Evolutionary conservation across 1,139 yeast genomes (phyloP), one percentile per base, ranked within the genome.

Genomic region (Nakaseomyces sp.): DNA sequence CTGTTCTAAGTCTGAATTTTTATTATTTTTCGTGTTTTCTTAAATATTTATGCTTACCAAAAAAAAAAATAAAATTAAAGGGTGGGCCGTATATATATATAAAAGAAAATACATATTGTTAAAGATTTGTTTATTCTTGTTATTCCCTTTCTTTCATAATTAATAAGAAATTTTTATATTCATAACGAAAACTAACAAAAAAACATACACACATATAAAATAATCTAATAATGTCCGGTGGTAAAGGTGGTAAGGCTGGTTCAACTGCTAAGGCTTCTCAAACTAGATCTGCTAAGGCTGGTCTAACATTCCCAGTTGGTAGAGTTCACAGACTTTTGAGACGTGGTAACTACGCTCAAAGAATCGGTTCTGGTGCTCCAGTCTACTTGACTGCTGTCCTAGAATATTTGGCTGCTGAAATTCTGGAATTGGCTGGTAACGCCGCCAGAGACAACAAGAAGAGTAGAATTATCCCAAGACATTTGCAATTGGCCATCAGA

Each of bases 281-380:
- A 72, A 84, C 96, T 47, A 88, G 97, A 80, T 89, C 97, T 60
- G 82, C 96, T 53, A 89, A 87, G 77, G 97, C 97, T 67, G 97
- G 96, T 70, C 81, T 89, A 69, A 86, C 95, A 62, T 89, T 91
- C 94, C 97, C 97, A 73, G 97, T 91, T 60, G 97, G 97, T 72
- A 91, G 97, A 82, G 93, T 89, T 58, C 97, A 89, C 79, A 82
- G 96, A 77, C 79, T 88, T 64, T 76, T 89, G 65, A 86, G 95
- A 79, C 88, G 85, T 74, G 97, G 97, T 66, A 89, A 89, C 81
- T 89, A 89, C 75, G 96, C 96, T 62, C 96, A 89, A 77, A 85
- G 97, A 79, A 83, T 89, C 63, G 97, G 97, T 79, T 89, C 96
- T 58, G 96, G 96, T 77, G 94, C 94, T 61, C 93, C 93, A 70